Base-by-base conservation (phyloP, 768 basidiomycete genomes). In the Auricularia auricula-judae region DNA sequence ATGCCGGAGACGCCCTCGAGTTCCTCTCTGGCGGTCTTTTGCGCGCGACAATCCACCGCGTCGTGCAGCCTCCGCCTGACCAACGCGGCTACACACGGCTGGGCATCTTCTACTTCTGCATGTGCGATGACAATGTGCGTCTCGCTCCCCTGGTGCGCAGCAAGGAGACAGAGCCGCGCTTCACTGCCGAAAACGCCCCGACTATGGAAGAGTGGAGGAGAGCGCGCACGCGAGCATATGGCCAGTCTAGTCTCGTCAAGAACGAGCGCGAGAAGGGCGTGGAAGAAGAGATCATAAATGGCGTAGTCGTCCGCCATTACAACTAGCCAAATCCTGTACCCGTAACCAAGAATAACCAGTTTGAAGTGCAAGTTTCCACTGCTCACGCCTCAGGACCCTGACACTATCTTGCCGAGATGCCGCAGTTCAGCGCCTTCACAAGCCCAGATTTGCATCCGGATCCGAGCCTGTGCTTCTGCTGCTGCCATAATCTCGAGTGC, bases 1-100 rank as follows among this genome's bases (percentile, higher is more conserved):
- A 86, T 62, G 77, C 81, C 0, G 85, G 85, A 4, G 85, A 86
- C 65, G 79, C 80, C 0, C 70, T 87, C 66, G 81, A 86, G 62
- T 83, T 86, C 68, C 76, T 86, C 23, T 83, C 82, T 1, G 84
- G 85, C 0, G 84, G 84, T 1, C 85, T 75, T 67, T 86, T 86
- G 72, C 79, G 76, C 36, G 81, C 79, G 12, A 86, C 85, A 1
- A 80, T 85, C 61, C 85, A 86, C 68, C 80, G 84, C 14, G 84
- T 86, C 18, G 76, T 84, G 3, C 82, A 82, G 67, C 86, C 84
- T 2, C 85, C 84, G 10, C 67, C 70, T 0, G 84, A 85, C 65
- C 85, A 86, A 67, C 79, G 73, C 36, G 71, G 70, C 36, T 73
- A 77, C 66, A 75, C 80, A 16, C 81, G 85, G 8, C 75, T 86